Evolutionary conservation across 805 yeast genomes (phyloP), one percentile per base, ranked within the genome.

Genomic region (Myxozyma neotropica): DNA sequence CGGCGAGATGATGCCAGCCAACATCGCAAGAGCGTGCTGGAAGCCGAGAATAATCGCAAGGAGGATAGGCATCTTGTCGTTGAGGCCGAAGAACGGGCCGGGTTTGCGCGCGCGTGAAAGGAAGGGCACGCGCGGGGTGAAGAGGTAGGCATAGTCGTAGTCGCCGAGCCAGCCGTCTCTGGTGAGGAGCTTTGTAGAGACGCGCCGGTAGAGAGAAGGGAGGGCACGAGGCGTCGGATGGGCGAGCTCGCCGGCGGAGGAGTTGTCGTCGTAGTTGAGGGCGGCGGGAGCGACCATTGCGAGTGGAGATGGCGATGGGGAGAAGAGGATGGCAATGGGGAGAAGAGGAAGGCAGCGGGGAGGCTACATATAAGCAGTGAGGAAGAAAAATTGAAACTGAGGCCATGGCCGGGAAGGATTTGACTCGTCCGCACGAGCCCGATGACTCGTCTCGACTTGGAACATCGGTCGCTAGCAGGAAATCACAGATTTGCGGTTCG

Each of bases 1-100:
- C 7, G 97, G 96, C 6, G 94, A 78, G 38, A 88, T 87, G 52
- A 91, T 82, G 69, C 97, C 97, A 15, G 96, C 97, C 75, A 91
- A 76, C 96, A 92, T 91, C 26, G 97, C 84, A 65, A 91, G 73
- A 1, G 96, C 77, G 71, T 91, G 97, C 76, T 91, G 97, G 63
- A 91, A 79, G 17, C 97, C 97, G 35, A 92, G 80, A 10, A 91
- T 57, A 58, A 87, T 72, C 1, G 95, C 96, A 58, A 91, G 77
- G 6, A 87, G 67, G n/a, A 90, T 67, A 0, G 97, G 97, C 83
- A 92, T 85, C 1, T 85, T 89, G 45, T 85, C 83, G 71, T 90
- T 78, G 52, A 91, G 74, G 3, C 94, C 90, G 68, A 90, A 92
- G 74, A 91, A 91, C 0, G 96, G 96, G 68, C 87, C 90, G 1